Base-by-base conservation (phyloP, 202 grass and related monocot species). In the Saccharum hybrid region DNA sequence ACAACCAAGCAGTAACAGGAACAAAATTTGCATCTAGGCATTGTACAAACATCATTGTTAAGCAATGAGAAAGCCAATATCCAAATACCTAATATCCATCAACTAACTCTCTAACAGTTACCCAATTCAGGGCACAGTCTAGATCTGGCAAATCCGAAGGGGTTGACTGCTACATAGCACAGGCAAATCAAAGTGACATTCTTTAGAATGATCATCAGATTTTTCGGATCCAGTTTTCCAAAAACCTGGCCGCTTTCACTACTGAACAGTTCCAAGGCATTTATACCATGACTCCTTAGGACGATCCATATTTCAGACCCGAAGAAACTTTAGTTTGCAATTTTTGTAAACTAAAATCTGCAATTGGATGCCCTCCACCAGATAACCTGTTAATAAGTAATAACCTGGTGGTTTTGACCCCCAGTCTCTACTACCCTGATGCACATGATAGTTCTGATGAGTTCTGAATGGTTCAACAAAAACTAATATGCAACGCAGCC, bases 61-160 rank as follows among this genome's bases (percentile, higher is more conserved):
- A 57, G 63, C 28, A 66, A 77, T 14, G 4, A 84, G 39, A 69
- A 66, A 66, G 11, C 14, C 13, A 30, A 85, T 34, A 77, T 66
- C 2, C 18, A 71, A 65, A 43, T 22, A 46, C 4, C 31, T 41
- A 61, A 52, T 72, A 18, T 59, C 15, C 65, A 16, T 8, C 51
- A 69, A 19, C 26, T 11, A 22, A 49, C 13, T 45, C 15, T 60
- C 48, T 34, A 48, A 39, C 3, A 68, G 46, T 60, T 34, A 15
- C 26, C n/a, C 60, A 68, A 74, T 21, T 71, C 21, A 70, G 42
- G 63, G 40, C 26, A 22, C 40, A 62, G n/a, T 18, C 31, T 30
- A 70, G 39, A n/a, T n/a, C n/a, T n/a, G n/a, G n/a, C n/a, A n/a
- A n/a, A n/a, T n/a, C n/a, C n/a, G n/a, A n/a, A n/a, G n/a, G n/a